phyloP scores from a whole-genome alignment of 176 grass and related monocot genomes.

The Panicum miliaceum region DNA sequence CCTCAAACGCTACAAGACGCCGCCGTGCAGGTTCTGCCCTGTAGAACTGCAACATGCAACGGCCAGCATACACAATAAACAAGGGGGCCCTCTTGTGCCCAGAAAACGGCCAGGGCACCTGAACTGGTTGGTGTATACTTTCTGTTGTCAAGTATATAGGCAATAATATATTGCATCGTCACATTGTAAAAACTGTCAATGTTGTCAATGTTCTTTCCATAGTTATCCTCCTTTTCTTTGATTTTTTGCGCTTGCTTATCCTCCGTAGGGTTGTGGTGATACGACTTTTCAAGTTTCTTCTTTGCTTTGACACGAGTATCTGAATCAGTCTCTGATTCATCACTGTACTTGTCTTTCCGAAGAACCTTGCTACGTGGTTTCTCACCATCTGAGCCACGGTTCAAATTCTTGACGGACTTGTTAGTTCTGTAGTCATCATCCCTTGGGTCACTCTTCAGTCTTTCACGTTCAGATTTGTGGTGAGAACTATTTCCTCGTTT shows the following conservation, averaged over 20 bases:
- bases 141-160: slow-evolving; percentile 24
- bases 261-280: slow-evolving; percentile 9
- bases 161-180: slow-evolving; percentile 34
- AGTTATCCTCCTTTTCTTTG: slow-evolving; percentile 33
- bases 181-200: slow-evolving; percentile 27
- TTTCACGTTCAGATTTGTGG: neutral
- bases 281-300: neutral
- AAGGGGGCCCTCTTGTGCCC: neutral
- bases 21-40: slow-evolving; percentile 72
- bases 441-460: neutral
- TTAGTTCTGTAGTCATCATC: slow-evolving; percentile 25
- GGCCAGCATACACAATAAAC: slow-evolving; percentile 27
- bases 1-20: slow-evolving; percentile 86
- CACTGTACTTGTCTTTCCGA: slow-evolving; percentile 10
- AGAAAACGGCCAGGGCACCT: neutral
- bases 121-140: neutral
- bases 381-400: slow-evolving; percentile 28
- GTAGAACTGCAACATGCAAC: slow-evolving; percentile 31
- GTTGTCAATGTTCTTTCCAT: slow-evolving; percentile 35
- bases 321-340: too few relatives aligned
- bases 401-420: slow-evolving; percentile 12
- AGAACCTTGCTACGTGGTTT: slow-evolving; percentile 9
- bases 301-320: neutral
- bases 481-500: slow-evolving; percentile 15
- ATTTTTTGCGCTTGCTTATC: slow-evolving; percentile 15